These are phyloP conservation scores for Alternaria gansuensis DNA, from an alignment of 2,329 filamentous ascomycete genomes.

Conservation along the genomic window DNA sequence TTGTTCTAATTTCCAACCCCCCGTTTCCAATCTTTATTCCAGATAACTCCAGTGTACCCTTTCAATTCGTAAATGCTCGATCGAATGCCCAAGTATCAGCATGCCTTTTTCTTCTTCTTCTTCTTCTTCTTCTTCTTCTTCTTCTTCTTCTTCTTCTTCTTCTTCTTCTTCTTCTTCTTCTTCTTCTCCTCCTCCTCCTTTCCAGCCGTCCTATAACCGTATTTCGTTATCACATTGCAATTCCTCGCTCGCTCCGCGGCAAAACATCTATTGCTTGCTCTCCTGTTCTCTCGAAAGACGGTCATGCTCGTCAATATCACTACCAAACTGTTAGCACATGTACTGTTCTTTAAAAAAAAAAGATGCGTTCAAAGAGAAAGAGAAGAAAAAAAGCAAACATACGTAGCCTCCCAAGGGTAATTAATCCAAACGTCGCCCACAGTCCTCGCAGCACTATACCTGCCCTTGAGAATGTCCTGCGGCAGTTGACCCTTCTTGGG, in stretches of 20 bases:
- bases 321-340: conserved; percentile 41
- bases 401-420: conserved; percentile 96
- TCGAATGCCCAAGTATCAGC: conserved; percentile 4
- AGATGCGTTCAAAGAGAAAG: not conserved
- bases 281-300: conserved; percentile 64
- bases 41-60: conserved; percentile 13
- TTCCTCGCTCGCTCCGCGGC: no score
- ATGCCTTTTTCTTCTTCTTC: conserved; percentile 3
- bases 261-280: conserved; percentile 21
- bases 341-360: not conserved
- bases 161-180: no score
- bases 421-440: conserved; percentile 97
- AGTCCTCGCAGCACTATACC: conserved; percentile 87
- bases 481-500: conserved; percentile 89
- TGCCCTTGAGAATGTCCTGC: conserved; percentile 75
- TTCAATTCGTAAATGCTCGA: conserved; percentile 9
- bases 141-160: no score
- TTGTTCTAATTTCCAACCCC: not conserved
- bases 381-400: conserved; percentile 42
- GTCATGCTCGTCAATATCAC: conserved; percentile 93
- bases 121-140: no score
- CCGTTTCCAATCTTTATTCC: not conserved
- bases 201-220: not conserved
- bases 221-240: no score
- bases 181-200: no score